These are phyloP conservation scores for Colletotrichum karsti DNA, from an alignment of 2,329 filamentous ascomycete species.

Conservation along the genomic window DNA sequence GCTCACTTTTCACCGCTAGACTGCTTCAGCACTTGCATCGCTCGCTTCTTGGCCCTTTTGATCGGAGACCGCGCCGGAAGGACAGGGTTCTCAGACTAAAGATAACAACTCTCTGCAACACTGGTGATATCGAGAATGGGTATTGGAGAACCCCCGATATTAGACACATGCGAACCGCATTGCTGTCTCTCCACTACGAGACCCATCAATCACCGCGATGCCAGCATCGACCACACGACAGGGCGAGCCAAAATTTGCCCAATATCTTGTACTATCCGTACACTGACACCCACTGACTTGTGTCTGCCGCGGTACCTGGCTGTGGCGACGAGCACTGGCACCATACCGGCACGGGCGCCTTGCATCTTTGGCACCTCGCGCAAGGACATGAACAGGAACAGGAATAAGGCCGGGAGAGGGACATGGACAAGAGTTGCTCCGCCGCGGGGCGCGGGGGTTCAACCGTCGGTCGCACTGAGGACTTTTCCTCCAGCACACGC, in stretches of 20 bases:
- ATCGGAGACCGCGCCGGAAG: background rate
- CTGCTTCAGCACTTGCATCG: conserved; percentile 1
- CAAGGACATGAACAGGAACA: conserved; percentile 22
- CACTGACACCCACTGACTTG: conserved; percentile 5
- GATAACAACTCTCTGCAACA: conserved; percentile 17
- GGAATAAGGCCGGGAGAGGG: background rate
- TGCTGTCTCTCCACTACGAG: conserved; percentile 6
- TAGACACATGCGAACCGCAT: conserved; percentile 22
- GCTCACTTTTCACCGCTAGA: conserved; percentile 4
- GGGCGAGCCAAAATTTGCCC: background rate
- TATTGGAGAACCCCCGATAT: conserved; percentile 7
- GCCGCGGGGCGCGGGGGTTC: conserved; percentile 18
- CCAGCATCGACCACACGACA: conserved; percentile 3
- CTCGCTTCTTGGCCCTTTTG: background rate
- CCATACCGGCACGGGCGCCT: conserved; percentile 5
- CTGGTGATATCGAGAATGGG: conserved; percentile 16
- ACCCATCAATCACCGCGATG: conserved; percentile 10
- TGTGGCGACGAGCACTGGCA: conserved; percentile 12
- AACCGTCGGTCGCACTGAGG: background rate
- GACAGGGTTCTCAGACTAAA: conserved; percentile 14
- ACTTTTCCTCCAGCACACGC: background rate
- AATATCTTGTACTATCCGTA: too few relatives aligned
- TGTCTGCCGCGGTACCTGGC: conserved; percentile 15
- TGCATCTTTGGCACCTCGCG: conserved; percentile 8
- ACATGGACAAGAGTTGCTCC: conserved; percentile 9